Evolutionary conservation across 176 grass and related monocot species (phyloP), one percentile per base, ranked within the genome.

Genomic region (Cocos nucifera): DNA sequence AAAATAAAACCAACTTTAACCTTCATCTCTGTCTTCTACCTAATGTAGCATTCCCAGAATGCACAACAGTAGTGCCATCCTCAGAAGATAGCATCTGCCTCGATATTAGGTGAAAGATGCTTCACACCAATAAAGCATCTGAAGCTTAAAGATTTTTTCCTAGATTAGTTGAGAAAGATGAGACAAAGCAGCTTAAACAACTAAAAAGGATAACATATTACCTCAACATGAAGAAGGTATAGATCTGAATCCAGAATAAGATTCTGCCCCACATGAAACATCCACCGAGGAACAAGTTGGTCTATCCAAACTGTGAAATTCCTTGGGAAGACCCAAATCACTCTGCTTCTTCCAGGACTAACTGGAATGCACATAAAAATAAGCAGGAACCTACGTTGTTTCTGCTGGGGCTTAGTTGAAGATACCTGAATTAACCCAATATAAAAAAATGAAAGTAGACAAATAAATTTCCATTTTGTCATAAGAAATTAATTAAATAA

Each of bases 211-310:
- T 29, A 17, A 16, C 15, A 22, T 35, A 4, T 5, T 32, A 90
- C 91, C 91, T 87, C 91, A 12, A 87, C 4, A 27, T 96, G 91
- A 14, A 96, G 86, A 53, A 96, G 91, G 76, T 87, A 82, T 24
- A 75, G 65, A 51, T 96, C 91, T 32, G 91, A 96, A 79, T 96
- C 91, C 48, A 96, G 56, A 67, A 96, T 50, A 25, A 75, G 77
- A 53, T 86, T 95, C 60, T 73, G 39, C 23, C 5, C 50, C 16
- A 86, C 64, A 68, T 95, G 90, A 76, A 49, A 57, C 27, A 72
- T 39, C 91, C 82, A 95, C 25, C 79, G 77, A 0, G 86, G 90
- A 72, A 81, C 29, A 59, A 95, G 57, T 67, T 77, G 54, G 64
- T 87, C 72, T 1, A 85, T 56, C 91, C 86, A 90, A 57, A 85